These are phyloP conservation scores for Gaeumannomyces tritici DNA, from an alignment of 2,329 filamentous ascomycete genomes.

Conservation along the genomic window DNA sequence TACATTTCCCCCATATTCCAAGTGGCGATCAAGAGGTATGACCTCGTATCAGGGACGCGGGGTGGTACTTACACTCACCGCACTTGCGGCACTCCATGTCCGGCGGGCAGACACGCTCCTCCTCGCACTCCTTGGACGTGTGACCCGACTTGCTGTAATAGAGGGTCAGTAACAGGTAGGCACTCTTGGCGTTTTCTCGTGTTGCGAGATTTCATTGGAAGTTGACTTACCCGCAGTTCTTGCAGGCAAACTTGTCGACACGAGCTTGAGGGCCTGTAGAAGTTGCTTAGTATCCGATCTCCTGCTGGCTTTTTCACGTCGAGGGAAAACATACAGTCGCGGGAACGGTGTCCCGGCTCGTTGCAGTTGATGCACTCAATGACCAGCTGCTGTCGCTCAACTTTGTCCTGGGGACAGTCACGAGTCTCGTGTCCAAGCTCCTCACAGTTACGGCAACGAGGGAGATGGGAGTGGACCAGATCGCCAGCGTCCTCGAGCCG, in stretches of 20 bases:
- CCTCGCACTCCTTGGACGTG: conserved; percentile 38
- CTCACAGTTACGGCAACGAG: conserved; percentile 54
- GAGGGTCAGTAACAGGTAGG: not conserved
- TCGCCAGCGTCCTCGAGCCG: conserved; percentile 60
- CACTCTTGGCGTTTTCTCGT: not conserved
- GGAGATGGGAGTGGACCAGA: conserved; percentile 46
- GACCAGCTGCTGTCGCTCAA: conserved; percentile 28
- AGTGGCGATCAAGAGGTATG: not conserved
- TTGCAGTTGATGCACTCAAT: conserved; percentile 59
- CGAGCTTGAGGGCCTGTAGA: conserved; percentile 45
- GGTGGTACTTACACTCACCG: conserved; percentile 39
- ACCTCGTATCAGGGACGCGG: too few relatives aligned
- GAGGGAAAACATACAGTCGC: conserved; percentile 52
- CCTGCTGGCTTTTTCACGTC: not conserved
- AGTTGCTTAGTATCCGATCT: not conserved
- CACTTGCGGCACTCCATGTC: conserved; percentile 59
- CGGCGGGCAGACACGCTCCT: conserved; percentile 47
- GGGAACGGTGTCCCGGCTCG: conserved; percentile 53
- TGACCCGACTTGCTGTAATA: conserved; percentile 37
- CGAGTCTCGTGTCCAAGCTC: conserved; percentile 55
- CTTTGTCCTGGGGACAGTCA: conserved; percentile 48
- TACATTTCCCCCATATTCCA: not conserved
- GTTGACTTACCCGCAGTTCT: conserved; percentile 49
- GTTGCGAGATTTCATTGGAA: not conserved
- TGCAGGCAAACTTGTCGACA: conserved; percentile 55